phyloP scores from a whole-genome alignment of 768 basidiomycete genomes.

The Tylopilus intermedius region DNA sequence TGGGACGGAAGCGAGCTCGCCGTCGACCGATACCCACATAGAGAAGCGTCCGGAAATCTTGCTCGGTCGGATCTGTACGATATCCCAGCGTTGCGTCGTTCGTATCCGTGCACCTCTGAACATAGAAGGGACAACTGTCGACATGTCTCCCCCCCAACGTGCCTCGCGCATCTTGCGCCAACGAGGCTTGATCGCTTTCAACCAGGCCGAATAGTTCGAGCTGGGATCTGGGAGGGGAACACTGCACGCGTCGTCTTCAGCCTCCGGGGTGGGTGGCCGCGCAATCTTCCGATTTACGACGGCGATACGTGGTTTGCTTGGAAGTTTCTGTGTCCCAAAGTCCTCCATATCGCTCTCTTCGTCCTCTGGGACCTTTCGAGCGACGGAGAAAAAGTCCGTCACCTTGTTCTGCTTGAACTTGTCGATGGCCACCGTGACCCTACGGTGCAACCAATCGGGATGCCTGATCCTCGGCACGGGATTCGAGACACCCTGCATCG shows the following conservation, averaged over 20 bases:
- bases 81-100: slow-evolving; percentile 78
- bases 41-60: slow-evolving; percentile 75
- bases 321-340: slow-evolving; percentile 27
- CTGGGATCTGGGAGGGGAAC: slow-evolving; percentile 58
- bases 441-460: slow-evolving; percentile 93
- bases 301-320: slow-evolving; percentile 41
- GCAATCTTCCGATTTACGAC: slow-evolving; percentile 48
- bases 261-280: slow-evolving; percentile 41
- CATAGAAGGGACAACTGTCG: slow-evolving; percentile 61
- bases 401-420: slow-evolving; percentile 98
- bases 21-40: slow-evolving; percentile 83
- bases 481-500: slow-evolving; percentile 95
- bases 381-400: slow-evolving; percentile 78
- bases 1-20: slow-evolving; percentile 71
- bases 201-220: slow-evolving; percentile 68
- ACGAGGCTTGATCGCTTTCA: slow-evolving; percentile 66
- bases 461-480: slow-evolving; percentile 94
- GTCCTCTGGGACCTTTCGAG: slow-evolving; percentile 9
- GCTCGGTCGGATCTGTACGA: slow-evolving; percentile 83
- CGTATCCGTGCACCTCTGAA: slow-evolving; percentile 59
- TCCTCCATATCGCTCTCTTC: slow-evolving; percentile 60
- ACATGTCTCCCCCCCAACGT: slow-evolving; percentile 37
- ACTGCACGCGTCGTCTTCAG: slow-evolving; percentile 21
- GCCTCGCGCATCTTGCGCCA: slow-evolving; percentile 66
- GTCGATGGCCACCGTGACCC: slow-evolving; percentile 85